These are phyloP conservation scores for Zasmidium citrigriseum DNA, from an alignment of 2,329 filamentous ascomycete genomes.

Conservation along the genomic window DNA sequence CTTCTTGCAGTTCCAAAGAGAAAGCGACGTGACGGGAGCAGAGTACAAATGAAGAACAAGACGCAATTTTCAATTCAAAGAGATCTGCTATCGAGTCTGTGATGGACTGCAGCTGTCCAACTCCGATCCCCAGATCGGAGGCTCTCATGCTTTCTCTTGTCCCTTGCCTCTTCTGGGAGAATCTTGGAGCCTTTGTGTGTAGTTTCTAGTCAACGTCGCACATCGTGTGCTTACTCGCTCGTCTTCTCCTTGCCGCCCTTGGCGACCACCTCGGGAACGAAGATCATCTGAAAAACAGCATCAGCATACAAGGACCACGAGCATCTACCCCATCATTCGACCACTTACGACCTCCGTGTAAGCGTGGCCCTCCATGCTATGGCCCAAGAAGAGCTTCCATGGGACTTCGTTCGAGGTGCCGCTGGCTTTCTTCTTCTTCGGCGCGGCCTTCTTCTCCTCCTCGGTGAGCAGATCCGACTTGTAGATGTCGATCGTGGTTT, in stretches of 20 bases:
- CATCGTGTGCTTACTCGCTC: too few species aligned
- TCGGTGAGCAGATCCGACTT: constrained; percentile 16
- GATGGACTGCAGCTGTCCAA: too few species aligned
- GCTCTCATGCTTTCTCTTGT: too few species aligned
- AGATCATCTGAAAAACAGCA: neutral
- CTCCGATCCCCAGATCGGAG: too few species aligned
- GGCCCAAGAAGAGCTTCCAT: constrained; percentile 17
- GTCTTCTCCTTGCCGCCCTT: neutral
- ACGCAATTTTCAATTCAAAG: too few species aligned
- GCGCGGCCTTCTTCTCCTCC: constrained; percentile 6
- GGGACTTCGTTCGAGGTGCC: constrained; percentile 10
- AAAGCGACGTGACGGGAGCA: too few species aligned
- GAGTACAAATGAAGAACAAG: too few species aligned
- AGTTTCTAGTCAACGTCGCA: too few species aligned
- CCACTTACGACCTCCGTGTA: constrained; percentile 13
- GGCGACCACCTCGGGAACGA: neutral
- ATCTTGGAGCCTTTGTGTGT: too few species aligned
- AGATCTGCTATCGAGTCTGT: too few species aligned
- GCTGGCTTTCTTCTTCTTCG: neutral
- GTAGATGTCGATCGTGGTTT: constrained; percentile 17
- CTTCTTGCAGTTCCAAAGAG: too few species aligned
- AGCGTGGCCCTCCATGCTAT: constrained; percentile 14
- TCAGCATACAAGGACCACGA: neutral
- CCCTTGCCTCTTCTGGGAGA: too few species aligned
- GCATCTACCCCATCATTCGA: neutral